phyloP scores from a whole-genome alignment of 1,139 yeast genomes.

The Pichia sp. region DNA sequence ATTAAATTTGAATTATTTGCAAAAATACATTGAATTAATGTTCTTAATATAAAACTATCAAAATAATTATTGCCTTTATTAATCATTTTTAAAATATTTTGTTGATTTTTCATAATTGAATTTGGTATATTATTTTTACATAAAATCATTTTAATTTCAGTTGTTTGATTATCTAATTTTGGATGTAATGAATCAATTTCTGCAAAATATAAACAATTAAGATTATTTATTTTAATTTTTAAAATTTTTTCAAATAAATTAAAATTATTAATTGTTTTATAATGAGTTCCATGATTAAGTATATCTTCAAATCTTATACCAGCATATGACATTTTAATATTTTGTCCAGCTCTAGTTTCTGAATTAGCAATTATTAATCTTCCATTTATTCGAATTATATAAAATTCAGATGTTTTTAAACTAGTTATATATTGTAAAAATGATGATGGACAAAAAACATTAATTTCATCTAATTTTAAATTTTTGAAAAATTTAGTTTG shows the following conservation, averaged over 20 bases:
- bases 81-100: slow-evolving; percentile 6
- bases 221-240: slow-evolving; percentile 2
- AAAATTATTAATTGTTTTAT: slow-evolving; percentile 11
- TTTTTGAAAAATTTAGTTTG: neutral
- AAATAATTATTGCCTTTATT: slow-evolving; percentile 11
- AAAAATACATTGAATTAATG: slow-evolving; percentile 16
- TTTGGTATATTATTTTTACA: slow-evolving; percentile 11
- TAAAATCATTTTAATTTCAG: slow-evolving; percentile 16
- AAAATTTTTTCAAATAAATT: slow-evolving; percentile 10
- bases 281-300: slow-evolving; percentile 6
- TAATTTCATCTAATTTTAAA: neutral
- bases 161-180: slow-evolving; percentile 3
- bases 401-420: slow-evolving; percentile 7
- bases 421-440: slow-evolving; percentile 14
- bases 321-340: slow-evolving; percentile 14
- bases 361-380: slow-evolving; percentile 11
- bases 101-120: neutral
- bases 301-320: slow-evolving; percentile 22
- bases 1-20: slow-evolving; percentile 10
- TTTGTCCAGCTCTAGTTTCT: slow-evolving; percentile 13
- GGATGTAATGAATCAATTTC: slow-evolving; percentile 15
- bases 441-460: slow-evolving; percentile 13
- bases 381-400: slow-evolving; percentile 6
- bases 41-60: slow-evolving; percentile 7
- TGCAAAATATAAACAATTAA: slow-evolving; percentile 11